Conservation (phyloP, 768 basidiomycete species). For the Boletus rufocinnamomeus region DNA sequence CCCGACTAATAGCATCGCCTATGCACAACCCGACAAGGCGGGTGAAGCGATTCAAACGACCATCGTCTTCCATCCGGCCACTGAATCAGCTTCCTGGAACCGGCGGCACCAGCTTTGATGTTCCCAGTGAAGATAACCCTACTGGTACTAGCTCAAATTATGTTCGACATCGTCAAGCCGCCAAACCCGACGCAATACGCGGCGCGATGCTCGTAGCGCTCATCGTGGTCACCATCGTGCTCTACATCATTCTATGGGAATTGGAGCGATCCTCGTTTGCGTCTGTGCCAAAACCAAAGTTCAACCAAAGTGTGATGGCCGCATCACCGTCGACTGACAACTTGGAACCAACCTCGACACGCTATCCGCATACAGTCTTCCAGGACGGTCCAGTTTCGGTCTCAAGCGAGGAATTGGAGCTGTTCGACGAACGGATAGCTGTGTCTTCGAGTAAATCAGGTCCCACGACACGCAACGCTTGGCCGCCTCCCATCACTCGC, state of each 20-base stretch:
- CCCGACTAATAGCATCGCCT: background rate
- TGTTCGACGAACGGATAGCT: background rate
- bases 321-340: background rate
- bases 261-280: conserved; percentile 16
- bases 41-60: conserved; percentile 15
- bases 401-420: background rate
- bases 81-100: background rate
- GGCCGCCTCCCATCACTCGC: conserved; percentile 39
- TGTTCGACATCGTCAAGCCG: conserved; percentile 8
- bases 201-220: conserved; percentile 20
- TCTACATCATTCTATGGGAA: too few species aligned
- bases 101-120: background rate
- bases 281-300: background rate
- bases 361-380: background rate
- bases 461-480: conserved; percentile 6
- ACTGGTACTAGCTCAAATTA: background rate
- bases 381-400: background rate
- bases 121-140: background rate
- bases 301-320: background rate
- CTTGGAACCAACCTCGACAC: background rate
- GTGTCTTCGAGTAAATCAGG: background rate
- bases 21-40: conserved; percentile 25
- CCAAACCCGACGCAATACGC: conserved; percentile 10
- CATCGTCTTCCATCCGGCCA: conserved; percentile 1
- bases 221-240: too few species aligned